Percentiles rank a stretch among this genome's conserved stretches.
Conservation (phyloP, 768 basidiomycete species). For the Antrodiella citrinella region DNA sequence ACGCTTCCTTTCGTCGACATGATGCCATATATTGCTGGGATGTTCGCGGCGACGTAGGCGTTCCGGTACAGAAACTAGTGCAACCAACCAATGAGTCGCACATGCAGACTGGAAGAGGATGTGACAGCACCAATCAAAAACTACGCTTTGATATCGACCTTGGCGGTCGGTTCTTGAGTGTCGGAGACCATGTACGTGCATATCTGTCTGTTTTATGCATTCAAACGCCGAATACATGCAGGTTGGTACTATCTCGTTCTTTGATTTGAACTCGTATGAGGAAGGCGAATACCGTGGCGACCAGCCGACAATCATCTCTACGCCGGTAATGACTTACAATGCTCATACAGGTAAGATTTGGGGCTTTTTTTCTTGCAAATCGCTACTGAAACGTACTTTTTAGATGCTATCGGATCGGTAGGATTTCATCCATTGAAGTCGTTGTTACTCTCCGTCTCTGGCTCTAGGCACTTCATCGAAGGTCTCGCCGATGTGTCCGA, state of each 20-base stretch:
- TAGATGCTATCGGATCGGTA: conserved; percentile 71
- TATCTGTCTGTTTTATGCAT: background rate
- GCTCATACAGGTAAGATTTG: conserved; percentile 50
- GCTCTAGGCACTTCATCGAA: conserved; percentile 63
- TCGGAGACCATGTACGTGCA: conserved; percentile 59
- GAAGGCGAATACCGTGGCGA: conserved; percentile 2
- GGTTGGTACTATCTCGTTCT: conserved; percentile 54
- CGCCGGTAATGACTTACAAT: conserved; percentile 31
- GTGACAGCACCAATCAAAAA: conserved; percentile 60
- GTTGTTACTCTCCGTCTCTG: conserved; percentile 56
- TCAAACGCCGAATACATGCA: conserved; percentile 19
- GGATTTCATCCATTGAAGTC: conserved; percentile 63
- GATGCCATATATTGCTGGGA: conserved; percentile 71
- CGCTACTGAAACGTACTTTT: no score
- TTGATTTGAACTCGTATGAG: conserved; percentile 32
- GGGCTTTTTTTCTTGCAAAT: no score
- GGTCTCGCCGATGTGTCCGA: conserved; percentile 13
- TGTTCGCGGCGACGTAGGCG: conserved; percentile 47
- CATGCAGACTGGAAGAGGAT: background rate
- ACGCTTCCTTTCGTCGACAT: conserved; percentile 69
- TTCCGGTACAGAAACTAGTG: conserved; percentile 18
- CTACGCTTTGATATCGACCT: conserved; percentile 71
- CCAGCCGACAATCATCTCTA: conserved; percentile 3
- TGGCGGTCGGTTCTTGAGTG: conserved; percentile 51
- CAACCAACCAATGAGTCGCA: no score